Percentiles rank a stretch among this genome's conserved stretches.
Evolutionary conservation across 352 stramenopile genomes (phyloP).

Genomic region (Phytophthora tubulina): DNA sequence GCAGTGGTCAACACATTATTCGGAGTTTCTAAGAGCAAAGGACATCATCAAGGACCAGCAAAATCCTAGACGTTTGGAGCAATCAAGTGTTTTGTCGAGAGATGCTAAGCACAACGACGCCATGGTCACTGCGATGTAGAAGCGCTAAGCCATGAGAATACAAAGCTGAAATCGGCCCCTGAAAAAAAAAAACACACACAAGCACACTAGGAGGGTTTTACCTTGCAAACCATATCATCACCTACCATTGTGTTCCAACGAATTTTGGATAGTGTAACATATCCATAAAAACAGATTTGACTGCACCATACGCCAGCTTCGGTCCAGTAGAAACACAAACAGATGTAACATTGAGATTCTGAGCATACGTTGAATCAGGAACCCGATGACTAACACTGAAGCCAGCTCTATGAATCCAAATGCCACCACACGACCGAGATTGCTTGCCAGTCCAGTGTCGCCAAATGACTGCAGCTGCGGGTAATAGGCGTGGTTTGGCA

Average conservation of each 20-base stretch:
- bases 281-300: slow-evolving; percentile 25
- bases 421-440: slow-evolving; percentile 39
- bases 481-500: slow-evolving; percentile 47
- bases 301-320: slow-evolving; percentile 18
- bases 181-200: not conserved
- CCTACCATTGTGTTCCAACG: slow-evolving; percentile 14
- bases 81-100: too few species aligned
- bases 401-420: slow-evolving; percentile 44
- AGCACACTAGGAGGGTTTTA: too few species aligned
- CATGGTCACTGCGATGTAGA: too few species aligned
- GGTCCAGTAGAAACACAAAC: slow-evolving; percentile 54
- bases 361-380: slow-evolving; percentile 34
- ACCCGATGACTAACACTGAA: slow-evolving; percentile 22
- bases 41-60: too few species aligned
- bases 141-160: slow-evolving; percentile 20
- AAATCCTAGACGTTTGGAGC: too few species aligned
- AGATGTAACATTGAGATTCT: slow-evolving; percentile 39
- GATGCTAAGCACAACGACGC: too few species aligned
- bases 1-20: too few species aligned
- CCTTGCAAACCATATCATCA: too few species aligned
- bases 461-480: slow-evolving; percentile 41
- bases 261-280: slow-evolving; percentile 22
- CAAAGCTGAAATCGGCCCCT: slow-evolving; percentile 28
- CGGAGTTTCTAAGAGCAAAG: too few species aligned
- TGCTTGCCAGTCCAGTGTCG: slow-evolving; percentile 5